A percentile compares a stretch with the other conserved stretches of the same genome.
These are phyloP conservation scores for Daedalea quercina DNA, from an alignment of 768 basidiomycete species.

Conservation along the genomic window DNA sequence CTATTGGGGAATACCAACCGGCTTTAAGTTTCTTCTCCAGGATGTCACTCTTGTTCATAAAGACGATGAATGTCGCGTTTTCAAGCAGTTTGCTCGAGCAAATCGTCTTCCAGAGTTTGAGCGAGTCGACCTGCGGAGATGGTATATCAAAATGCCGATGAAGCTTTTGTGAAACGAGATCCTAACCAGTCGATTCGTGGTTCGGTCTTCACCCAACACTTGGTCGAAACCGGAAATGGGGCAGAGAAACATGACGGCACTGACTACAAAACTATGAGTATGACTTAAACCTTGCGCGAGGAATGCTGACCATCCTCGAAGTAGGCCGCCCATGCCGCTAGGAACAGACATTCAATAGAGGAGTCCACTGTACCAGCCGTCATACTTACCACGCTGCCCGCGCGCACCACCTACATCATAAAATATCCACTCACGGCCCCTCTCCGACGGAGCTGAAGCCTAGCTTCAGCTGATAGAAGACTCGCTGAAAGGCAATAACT, in stretches of 20 bases:
- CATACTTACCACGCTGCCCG: constrained; percentile 42
- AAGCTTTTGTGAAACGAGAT: not conserved
- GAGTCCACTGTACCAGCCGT: no score
- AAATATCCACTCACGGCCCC: constrained; percentile 46
- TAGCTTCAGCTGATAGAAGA: not conserved
- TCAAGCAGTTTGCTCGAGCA: constrained; percentile 52
- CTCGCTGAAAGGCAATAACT: not conserved
- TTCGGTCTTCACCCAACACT: constrained; percentile 48
- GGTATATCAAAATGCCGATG: not conserved
- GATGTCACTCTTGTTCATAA: constrained; percentile 63
- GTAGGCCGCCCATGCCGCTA: constrained; percentile 63
- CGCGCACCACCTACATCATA: constrained; percentile 63
- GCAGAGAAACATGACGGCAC: constrained; percentile 60
- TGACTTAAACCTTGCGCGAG: not conserved
- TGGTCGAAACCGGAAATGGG: constrained; percentile 62
- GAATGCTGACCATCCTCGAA: constrained; percentile 51
- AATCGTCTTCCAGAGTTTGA: constrained; percentile 53
- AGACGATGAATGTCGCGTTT: constrained; percentile 47
- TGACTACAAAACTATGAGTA: constrained; percentile 30
- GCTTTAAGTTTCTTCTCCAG: constrained; percentile 45
- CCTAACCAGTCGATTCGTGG: constrained; percentile 52
- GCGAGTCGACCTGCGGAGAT: constrained; percentile 43
- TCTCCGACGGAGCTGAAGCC: constrained; percentile 11
- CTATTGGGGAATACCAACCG: constrained; percentile 11
- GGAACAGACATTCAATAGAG: not conserved